phyloP scores from a whole-genome alignment of 1,284 basidiomycete species.

The Trametes sp. region DNA sequence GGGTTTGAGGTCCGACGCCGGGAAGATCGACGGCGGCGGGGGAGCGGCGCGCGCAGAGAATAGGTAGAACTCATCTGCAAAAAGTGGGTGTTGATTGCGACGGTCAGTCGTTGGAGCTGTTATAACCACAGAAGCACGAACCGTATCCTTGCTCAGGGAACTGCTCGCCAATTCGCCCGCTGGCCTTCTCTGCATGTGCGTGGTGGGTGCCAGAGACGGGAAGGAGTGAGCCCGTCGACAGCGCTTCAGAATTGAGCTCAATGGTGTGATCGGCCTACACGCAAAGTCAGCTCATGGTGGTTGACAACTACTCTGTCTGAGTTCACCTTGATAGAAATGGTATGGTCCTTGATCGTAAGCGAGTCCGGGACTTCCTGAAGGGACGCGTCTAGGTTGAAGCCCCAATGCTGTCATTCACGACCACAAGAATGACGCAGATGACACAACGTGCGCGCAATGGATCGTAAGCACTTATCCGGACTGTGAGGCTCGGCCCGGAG shows the following conservation, averaged over 20 bases:
- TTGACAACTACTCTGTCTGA: neutral
- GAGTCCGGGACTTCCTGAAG: conserved; percentile 44
- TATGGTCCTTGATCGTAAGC: conserved; percentile 62
- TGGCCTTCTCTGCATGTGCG: conserved; percentile 50
- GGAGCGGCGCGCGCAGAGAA: conserved; percentile 52
- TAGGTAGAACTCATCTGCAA: conserved; percentile 70
- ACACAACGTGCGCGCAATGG: neutral
- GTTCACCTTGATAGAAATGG: conserved; percentile 62
- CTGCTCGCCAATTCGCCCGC: conserved; percentile 62
- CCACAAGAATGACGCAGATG: neutral
- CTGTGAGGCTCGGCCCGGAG: neutral
- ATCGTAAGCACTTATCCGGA: conserved; percentile 7
- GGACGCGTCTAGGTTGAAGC: conserved; percentile 80
- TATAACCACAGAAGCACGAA: conserved; percentile 37
- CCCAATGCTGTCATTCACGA: conserved; percentile 65
- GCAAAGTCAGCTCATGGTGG: neutral
- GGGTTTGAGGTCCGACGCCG: conserved; percentile 40
- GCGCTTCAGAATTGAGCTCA: conserved; percentile 55
- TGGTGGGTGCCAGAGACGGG: conserved; percentile 57
- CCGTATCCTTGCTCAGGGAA: conserved; percentile 69
- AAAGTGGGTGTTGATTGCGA: neutral
- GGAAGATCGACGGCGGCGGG: conserved; percentile 48
- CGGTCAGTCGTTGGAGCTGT: neutral
- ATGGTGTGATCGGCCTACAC: conserved; percentile 61
- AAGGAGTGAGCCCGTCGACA: conserved; percentile 61